Base-by-base conservation (phyloP, 768 basidiomycete genomes). In the Tricholoma matsutake region DNA sequence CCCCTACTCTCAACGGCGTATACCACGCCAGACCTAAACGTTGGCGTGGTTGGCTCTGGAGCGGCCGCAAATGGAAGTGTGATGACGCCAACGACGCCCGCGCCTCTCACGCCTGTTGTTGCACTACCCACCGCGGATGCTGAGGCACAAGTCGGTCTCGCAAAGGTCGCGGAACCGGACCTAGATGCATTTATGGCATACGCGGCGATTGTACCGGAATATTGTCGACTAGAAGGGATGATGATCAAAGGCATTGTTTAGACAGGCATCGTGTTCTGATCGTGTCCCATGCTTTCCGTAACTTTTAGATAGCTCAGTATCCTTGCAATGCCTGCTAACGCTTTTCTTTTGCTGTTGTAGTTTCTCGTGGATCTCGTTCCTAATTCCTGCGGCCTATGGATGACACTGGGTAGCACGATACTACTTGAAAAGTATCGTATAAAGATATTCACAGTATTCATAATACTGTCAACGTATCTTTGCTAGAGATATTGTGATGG, bases 101-200 rank as follows among this genome's bases (percentile, higher is more conserved):
- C 83, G 18, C 78, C 88, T 5, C 76, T 91, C 32, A 85, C 86
- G 8, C 89, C 91, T 1, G 86, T 92, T 8, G 82, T 83, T 11
- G 86, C 91, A 28, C 76, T 94, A 57, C 83, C 85, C 14, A 92
- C 91, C 1, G 78, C 81, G 2, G 91, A 92, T 62, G 77, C 80
- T 14, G 92, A 93, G 74, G 79, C 83, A 32, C 89, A 90, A 73
- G 77, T 88, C 34, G 92, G 92, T 14, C 73, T 93, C 52, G 87
- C 85, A 32, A 92, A 92, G 73, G 87, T 94, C 6, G 91, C 92
- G 0, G 91, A 92, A 61, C 85, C 92, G 13, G 92, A 94, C 69
- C 75, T 85, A 57, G 92, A 94, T 72, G 87, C 91, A 58, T 92
- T 92, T 73, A 83, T 91, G 85, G 84, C 88, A 0, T 94, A 94